A percentile compares a stretch with the other conserved stretches of the same genome.
Evolutionary conservation across 177 flowering plant genomes (phyloP).

Genomic region (Vitis hybrid): DNA sequence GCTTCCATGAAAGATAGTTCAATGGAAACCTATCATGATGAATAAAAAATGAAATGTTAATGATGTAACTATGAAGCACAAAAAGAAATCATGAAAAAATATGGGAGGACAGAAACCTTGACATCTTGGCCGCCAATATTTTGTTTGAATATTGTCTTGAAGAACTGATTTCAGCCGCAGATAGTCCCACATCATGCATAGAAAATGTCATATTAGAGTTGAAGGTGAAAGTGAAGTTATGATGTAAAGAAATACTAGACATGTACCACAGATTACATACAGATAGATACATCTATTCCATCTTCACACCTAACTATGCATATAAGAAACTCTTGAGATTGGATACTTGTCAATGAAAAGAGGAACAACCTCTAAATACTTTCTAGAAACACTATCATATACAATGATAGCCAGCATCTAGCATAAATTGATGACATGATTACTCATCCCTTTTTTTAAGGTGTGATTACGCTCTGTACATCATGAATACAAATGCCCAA

Average conservation of each 20-base stretch:
- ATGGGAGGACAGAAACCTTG: conserved; percentile 45
- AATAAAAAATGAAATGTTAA: background rate
- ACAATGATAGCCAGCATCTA: too few species aligned
- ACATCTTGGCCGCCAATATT: conserved; percentile 74
- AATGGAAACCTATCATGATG: conserved; percentile 45
- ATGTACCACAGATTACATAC: background rate
- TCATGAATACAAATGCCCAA: background rate
- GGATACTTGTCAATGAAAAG: too few species aligned
- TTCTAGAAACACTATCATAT: background rate
- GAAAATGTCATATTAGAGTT: conserved; percentile 2
- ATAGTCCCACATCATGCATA: conserved; percentile 12
- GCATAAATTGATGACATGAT: too few species aligned
- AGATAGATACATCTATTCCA: too few species aligned
- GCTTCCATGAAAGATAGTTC: conserved; percentile 99
- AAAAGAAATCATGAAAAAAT: background rate
- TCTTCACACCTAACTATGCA: too few species aligned
- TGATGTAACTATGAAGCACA: background rate
- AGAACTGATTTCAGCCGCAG: conserved; percentile 39
- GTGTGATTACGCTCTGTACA: background rate
- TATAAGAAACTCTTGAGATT: too few species aligned
- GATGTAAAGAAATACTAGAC: background rate
- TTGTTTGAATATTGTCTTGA: conserved; percentile 44
- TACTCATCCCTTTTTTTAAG: too few species aligned
- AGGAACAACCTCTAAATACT: background rate
- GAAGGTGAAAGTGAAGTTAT: background rate